Evolutionary conservation across 225 moss, liverwort and hornwort genomes (phyloP).

Genomic region (Polytrichum commune): DNA sequence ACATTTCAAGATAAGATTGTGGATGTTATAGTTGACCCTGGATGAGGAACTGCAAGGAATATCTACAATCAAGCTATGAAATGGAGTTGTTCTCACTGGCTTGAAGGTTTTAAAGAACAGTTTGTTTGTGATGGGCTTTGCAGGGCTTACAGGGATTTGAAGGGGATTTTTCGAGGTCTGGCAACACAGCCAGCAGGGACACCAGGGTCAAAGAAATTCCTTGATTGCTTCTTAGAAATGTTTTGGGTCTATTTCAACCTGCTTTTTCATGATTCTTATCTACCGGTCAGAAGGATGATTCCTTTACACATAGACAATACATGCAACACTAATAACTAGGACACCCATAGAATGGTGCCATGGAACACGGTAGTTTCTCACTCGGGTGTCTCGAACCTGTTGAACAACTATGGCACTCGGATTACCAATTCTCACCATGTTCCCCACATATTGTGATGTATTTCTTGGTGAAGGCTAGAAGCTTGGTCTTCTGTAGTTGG

Average conservation of each 20-base stretch:
- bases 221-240: constrained; percentile 12
- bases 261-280: not conserved
- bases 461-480: constrained; percentile 5
- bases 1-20: too few relatives aligned
- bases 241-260: constrained; percentile 15
- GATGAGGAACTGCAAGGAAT: too few relatives aligned
- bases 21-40: too few relatives aligned
- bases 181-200: constrained; percentile 23
- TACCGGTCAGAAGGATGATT: constrained; percentile 4
- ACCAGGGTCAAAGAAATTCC: constrained; percentile 18
- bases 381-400: constrained; percentile 1
- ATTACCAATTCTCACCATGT: constrained; percentile 1
- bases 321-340: constrained; percentile 40
- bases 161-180: constrained; percentile 32
- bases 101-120: constrained; percentile 6
- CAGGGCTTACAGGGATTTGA: constrained; percentile 44
- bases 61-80: too few relatives aligned
- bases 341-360: constrained; percentile 16
- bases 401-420: constrained; percentile 12
- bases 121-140: constrained; percentile 9
- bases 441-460: constrained; percentile 8
- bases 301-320: constrained; percentile 34
- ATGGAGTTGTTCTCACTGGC: not conserved
- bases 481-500: constrained; percentile 13
- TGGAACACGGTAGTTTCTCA: constrained; percentile 9